phyloP scores from a whole-genome alignment of 2,329 filamentous ascomycete genomes.

The Lachnellula arida region DNA sequence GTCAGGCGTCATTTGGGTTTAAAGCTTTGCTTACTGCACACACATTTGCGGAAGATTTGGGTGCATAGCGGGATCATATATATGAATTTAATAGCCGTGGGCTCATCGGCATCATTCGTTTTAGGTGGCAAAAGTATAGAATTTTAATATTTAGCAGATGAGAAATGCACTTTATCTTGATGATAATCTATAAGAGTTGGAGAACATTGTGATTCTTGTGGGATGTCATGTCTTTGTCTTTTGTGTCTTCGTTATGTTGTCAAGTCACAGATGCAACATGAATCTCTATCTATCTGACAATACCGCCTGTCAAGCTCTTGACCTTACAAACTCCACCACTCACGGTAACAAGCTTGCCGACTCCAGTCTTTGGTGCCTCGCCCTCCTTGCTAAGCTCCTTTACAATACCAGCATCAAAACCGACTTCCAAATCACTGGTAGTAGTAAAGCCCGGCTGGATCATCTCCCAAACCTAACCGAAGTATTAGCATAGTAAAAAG shows the following conservation, averaged over 20 bases:
- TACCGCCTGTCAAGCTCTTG: constrained; percentile 71
- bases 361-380: constrained; percentile 37
- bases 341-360: constrained; percentile 68
- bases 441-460: constrained; percentile 96
- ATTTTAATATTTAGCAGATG: neutral
- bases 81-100: neutral
- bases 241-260: neutral
- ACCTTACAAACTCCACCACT: constrained; percentile 79
- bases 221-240: neutral
- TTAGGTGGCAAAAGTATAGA: neutral
- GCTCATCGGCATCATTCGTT: neutral
- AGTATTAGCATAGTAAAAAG: no score
- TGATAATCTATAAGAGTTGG: no score
- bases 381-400: constrained; percentile 70
- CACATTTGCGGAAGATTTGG: neutral
- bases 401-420: constrained; percentile 74
- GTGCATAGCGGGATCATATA: neutral
- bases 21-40: neutral
- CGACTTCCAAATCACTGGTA: constrained; percentile 73
- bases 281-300: constrained; percentile 61
- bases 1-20: neutral
- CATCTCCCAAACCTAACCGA: constrained; percentile 69
- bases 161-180: no score
- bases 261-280: neutral
- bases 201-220: neutral